These are phyloP conservation scores for Galerina marginata DNA, from an alignment of 768 basidiomycete genomes.

Conservation along the genomic window DNA sequence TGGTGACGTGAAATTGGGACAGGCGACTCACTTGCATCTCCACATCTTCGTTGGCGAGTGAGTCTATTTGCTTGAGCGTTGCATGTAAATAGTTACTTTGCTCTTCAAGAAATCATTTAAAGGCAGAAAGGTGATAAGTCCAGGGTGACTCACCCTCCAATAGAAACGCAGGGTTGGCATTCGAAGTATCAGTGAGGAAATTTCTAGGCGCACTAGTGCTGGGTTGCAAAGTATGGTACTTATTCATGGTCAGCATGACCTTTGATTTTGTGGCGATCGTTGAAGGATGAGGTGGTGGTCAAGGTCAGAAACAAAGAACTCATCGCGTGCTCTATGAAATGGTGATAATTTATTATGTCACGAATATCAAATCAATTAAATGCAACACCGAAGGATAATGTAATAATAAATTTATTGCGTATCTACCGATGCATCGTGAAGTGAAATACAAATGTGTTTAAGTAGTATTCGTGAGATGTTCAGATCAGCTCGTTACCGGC, in stretches of 20 bases:
- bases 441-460: slow-evolving; percentile 17
- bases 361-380: too few species aligned
- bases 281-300: not conserved
- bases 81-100: slow-evolving; percentile 35
- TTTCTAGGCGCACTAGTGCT: too few species aligned
- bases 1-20: not conserved
- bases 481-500: not conserved
- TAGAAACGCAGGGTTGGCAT: not conserved
- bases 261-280: not conserved
- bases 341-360: too few species aligned
- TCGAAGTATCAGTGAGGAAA: not conserved
- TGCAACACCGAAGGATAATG: not conserved
- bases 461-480: slow-evolving; percentile 5
- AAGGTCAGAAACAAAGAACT: not conserved
- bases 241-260: too few species aligned
- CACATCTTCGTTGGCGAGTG: slow-evolving; percentile 68
- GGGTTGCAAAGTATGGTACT: too few species aligned
- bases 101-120: slow-evolving; percentile 19
- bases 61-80: slow-evolving; percentile 57
- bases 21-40: slow-evolving; percentile 67
- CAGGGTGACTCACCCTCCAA: not conserved
- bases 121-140: not conserved
- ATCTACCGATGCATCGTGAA: slow-evolving; percentile 17
- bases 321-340: not conserved
- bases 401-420: slow-evolving; percentile 19